These are phyloP conservation scores for Penicillium sp. DNA, from an alignment of 2,329 filamentous ascomycete genomes.

Conservation along the genomic window DNA sequence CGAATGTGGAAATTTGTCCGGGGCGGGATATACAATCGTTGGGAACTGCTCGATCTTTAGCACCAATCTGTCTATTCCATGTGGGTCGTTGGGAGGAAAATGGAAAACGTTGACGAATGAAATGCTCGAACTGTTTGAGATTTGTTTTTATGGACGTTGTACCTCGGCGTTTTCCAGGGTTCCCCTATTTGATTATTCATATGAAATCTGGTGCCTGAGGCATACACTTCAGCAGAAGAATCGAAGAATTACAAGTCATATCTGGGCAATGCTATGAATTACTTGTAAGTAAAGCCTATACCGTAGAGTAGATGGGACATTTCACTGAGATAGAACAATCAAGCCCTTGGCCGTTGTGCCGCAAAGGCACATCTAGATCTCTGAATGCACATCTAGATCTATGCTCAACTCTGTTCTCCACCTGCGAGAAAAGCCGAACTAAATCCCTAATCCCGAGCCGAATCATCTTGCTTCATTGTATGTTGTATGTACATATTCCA, in stretches of 20 bases:
- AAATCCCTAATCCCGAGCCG: background rate
- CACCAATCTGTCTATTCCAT: slow-evolving; percentile 1
- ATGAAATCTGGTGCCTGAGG: background rate
- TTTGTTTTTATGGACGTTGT: background rate
- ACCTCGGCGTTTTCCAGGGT: background rate
- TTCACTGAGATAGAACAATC: background rate
- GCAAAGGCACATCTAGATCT: too few species aligned
- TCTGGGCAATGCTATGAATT: background rate
- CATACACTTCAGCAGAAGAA: background rate
- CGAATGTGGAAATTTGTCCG: slow-evolving; percentile 1
- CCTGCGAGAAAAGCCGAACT: background rate
- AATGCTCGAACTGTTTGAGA: background rate
- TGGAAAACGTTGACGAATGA: background rate
- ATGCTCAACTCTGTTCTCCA: background rate
- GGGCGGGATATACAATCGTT: background rate
- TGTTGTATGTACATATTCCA: too few species aligned
- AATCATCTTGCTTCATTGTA: too few species aligned
- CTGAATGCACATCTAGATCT: background rate
- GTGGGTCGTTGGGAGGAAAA: slow-evolving; percentile 5
- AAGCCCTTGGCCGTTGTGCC: background rate
- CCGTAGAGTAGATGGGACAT: background rate
- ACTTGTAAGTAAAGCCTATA: too few species aligned
- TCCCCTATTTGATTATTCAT: background rate
- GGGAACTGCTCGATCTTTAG: background rate
- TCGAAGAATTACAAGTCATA: too few species aligned